Evolutionary conservation across 2,329 filamentous ascomycete species (phyloP).

Genomic region (Emergomyces orientalis): DNA sequence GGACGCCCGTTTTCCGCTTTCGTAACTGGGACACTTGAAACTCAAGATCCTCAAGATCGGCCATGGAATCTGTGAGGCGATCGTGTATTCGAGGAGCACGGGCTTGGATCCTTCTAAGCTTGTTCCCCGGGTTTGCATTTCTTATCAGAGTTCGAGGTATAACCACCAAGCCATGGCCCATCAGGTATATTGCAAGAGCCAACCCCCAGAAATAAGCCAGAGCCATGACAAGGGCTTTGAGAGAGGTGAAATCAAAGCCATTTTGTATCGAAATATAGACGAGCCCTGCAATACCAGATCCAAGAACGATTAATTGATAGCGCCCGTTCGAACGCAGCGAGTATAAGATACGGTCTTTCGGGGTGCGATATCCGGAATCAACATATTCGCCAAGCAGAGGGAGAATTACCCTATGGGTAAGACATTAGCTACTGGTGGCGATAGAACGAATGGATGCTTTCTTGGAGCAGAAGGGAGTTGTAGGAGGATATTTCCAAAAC

Average conservation of each 20-base stretch:
- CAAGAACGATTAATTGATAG: constrained; percentile 75
- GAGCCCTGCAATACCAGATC: constrained; percentile 59
- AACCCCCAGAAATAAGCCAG: constrained; percentile 91
- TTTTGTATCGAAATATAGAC: constrained; percentile 76
- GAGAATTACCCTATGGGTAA: constrained; percentile 63
- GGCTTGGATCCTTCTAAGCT: constrained; percentile 64
- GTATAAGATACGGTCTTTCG: constrained; percentile 69
- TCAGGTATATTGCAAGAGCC: constrained; percentile 85
- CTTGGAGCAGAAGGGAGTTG: neutral
- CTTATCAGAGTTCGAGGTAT: constrained; percentile 74
- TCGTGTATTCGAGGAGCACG: constrained; percentile 78
- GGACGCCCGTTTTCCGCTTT: constrained; percentile 69
- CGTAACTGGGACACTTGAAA: constrained; percentile 69
- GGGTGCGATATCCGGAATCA: constrained; percentile 85
- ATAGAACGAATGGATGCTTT: constrained; percentile 5
- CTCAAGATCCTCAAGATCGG: constrained; percentile 71
- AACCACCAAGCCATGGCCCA: constrained; percentile 92
- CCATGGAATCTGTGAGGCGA: constrained; percentile 72
- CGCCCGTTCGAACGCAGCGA: constrained; percentile 79
- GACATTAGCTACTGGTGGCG: constrained; percentile 6
- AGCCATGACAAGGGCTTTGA: constrained; percentile 85
- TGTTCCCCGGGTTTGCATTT: constrained; percentile 65
- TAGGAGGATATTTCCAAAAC: constrained; percentile 17
- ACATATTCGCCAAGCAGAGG: constrained; percentile 90
- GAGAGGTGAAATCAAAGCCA: constrained; percentile 58